A percentile compares a stretch with the other conserved stretches of the same genome.
phyloP scores from a whole-genome alignment of 2,329 filamentous ascomycete species.

The Huntiella omanensis region DNA sequence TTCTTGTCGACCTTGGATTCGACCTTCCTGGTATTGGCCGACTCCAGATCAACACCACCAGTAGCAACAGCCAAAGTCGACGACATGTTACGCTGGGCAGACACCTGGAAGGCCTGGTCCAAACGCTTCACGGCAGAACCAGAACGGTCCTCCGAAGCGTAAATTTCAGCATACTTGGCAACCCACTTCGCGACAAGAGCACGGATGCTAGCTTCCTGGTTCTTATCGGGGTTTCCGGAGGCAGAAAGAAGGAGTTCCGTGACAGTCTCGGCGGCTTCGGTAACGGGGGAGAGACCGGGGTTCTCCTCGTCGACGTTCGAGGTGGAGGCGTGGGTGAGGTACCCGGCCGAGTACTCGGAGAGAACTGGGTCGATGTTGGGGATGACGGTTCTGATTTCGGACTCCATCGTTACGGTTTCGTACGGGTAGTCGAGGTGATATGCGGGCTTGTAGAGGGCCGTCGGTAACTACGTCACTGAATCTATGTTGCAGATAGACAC shows the following conservation, averaged over 20 bases:
- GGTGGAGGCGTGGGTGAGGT: constrained; percentile 81
- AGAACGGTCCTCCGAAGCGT: constrained; percentile 51
- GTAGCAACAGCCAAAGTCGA: constrained; percentile 79
- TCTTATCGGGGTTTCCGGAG: constrained; percentile 58
- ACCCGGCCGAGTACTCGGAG: constrained; percentile 85
- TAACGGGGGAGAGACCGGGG: constrained; percentile 52
- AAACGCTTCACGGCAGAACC: constrained; percentile 66
- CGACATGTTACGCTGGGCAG: constrained; percentile 85
- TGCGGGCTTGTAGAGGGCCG: too few relatives aligned
- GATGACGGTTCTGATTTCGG: constrained; percentile 67
- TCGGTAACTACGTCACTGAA: too few relatives aligned
- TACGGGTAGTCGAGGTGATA: too few relatives aligned
- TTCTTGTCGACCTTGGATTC: constrained; percentile 96
- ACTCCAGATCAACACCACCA: constrained; percentile 77
- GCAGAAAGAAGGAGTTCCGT: constrained; percentile 84
- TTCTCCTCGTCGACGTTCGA: constrained; percentile 61
- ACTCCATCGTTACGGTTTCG: constrained; percentile 43
- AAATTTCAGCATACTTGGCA: constrained; percentile 54
- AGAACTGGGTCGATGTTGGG: constrained; percentile 77
- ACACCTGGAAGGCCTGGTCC: constrained; percentile 88
- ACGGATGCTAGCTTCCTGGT: constrained; percentile 60
- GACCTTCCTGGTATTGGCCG: constrained; percentile 78
- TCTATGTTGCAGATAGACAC: too few relatives aligned
- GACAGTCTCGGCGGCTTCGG: constrained; percentile 66
- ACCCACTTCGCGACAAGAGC: constrained; percentile 83